These are phyloP conservation scores for Vigna hirtella DNA, from an alignment of 306 rosid genomes.

Conservation along the genomic window DNA sequence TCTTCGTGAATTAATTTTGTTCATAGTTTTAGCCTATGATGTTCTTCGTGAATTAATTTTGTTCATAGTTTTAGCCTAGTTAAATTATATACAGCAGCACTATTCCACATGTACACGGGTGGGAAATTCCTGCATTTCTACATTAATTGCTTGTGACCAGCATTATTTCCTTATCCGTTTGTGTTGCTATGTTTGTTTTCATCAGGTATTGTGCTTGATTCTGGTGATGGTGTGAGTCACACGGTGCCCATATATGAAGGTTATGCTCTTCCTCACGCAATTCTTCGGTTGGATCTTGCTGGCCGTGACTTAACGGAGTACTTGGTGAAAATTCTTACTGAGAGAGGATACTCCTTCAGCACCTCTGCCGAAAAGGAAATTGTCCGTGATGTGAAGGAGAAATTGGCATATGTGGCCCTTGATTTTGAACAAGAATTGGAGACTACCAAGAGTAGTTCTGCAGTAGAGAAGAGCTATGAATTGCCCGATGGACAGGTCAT, in stretches of 20 bases:
- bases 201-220: constrained; percentile 76
- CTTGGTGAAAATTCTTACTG: constrained; percentile 72
- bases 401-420: constrained; percentile 75
- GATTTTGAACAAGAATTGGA: constrained; percentile 78
- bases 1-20: constrained; percentile 12
- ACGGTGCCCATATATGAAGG: constrained; percentile 82
- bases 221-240: constrained; percentile 87
- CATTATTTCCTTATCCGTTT: constrained; percentile 7
- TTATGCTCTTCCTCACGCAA: constrained; percentile 76
- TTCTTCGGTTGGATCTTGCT: constrained; percentile 77
- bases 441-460: constrained; percentile 68
- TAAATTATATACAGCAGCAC: background rate
- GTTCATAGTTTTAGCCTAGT: constrained; percentile 24
- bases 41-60: constrained; percentile 9
- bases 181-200: constrained; percentile 22
- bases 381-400: constrained; percentile 86
- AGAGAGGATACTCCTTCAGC: constrained; percentile 78
- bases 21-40: background rate
- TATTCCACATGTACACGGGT: background rate
- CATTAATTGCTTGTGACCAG: background rate
- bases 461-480: constrained; percentile 77
- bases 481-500: constrained; percentile 81
- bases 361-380: constrained; percentile 81
- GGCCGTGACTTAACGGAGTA: constrained; percentile 78
- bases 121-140: constrained; percentile 27